A percentile compares a stretch with the other conserved stretches of the same genome.
Conservation (phyloP, 768 basidiomycete species). For the Xerocomellus dryophilus region DNA sequence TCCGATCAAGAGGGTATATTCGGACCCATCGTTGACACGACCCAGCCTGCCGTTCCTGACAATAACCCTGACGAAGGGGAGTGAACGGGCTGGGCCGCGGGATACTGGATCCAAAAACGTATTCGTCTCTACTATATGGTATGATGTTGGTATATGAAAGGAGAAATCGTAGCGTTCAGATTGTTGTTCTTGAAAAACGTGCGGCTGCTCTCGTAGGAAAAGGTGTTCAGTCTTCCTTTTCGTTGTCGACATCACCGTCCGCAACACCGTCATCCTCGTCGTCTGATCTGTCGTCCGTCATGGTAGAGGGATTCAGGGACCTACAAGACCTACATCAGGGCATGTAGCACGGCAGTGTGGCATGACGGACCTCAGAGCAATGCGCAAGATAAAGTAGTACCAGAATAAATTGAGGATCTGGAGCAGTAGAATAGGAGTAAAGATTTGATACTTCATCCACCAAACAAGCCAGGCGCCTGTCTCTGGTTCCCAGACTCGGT, state of each 20-base stretch:
- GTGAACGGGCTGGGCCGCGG: background rate
- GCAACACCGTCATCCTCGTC: constrained; percentile 59
- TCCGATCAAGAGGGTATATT: constrained; percentile 45
- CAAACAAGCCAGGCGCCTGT: constrained; percentile 65
- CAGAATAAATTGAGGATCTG: constrained; percentile 90
- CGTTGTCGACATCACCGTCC: constrained; percentile 23
- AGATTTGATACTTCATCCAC: constrained; percentile 86
- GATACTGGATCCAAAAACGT: background rate
- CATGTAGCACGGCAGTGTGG: background rate
- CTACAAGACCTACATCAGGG: constrained; percentile 35
- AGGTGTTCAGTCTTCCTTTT: constrained; percentile 34
- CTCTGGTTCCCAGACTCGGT: constrained; percentile 55
- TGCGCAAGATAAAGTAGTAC: constrained; percentile 82
- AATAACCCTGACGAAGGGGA: background rate
- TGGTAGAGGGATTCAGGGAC: constrained; percentile 43
- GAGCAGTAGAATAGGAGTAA: constrained; percentile 67
- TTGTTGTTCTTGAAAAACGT: background rate
- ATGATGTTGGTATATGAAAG: constrained; percentile 6
- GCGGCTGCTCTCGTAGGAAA: too few species aligned
- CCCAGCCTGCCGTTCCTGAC: constrained; percentile 1
- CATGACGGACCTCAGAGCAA: constrained; percentile 61
- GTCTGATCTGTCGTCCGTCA: constrained; percentile 78
- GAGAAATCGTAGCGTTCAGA: constrained; percentile 2
- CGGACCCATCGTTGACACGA: constrained; percentile 22
- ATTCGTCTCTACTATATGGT: constrained; percentile 5